Evolutionary conservation across 2,329 filamentous ascomycete genomes (phyloP).

Genomic region (Lecanicillium sp.): DNA sequence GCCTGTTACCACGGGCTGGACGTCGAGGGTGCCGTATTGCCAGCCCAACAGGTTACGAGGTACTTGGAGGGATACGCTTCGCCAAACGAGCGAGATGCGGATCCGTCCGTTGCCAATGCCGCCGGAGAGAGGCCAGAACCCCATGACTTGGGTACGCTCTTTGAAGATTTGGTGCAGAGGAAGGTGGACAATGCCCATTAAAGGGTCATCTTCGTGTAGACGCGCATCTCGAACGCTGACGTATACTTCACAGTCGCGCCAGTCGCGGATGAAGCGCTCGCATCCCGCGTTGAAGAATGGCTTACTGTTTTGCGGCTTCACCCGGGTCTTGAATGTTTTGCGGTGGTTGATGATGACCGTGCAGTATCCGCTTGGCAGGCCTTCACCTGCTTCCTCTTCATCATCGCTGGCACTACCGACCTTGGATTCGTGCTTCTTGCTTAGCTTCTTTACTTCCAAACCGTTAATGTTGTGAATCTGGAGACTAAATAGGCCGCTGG

Average conservation of each 20-base stretch:
- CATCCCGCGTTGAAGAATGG: constrained; percentile 73
- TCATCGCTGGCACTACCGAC: constrained; percentile 41
- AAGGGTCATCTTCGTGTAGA: constrained; percentile 59
- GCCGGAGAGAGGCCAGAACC: constrained; percentile 58
- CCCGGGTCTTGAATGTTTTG: constrained; percentile 61
- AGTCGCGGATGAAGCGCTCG: constrained; percentile 64
- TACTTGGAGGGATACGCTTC: constrained; percentile 56
- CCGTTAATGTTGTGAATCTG: constrained; percentile 68
- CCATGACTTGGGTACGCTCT: constrained; percentile 55
- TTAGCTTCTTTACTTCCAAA: constrained; percentile 51
- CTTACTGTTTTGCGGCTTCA: constrained; percentile 70
- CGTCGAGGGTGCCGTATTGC: constrained; percentile 63
- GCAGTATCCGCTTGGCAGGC: constrained; percentile 63
- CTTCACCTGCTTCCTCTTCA: constrained; percentile 54
- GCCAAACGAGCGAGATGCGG: constrained; percentile 64
- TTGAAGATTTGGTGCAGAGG: constrained; percentile 54
- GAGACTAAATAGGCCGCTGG: constrained; percentile 59
- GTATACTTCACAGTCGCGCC: constrained; percentile 58
- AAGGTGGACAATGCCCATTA: constrained; percentile 63
- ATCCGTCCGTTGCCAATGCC: constrained; percentile 65
- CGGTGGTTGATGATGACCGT: constrained; percentile 66
- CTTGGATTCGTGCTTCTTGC: constrained; percentile 42
- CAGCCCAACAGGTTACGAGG: constrained; percentile 54
- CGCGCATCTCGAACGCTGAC: constrained; percentile 59
- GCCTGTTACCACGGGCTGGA: constrained; percentile 40